Evolutionary conservation across 345 rosid genomes (phyloP).

Genomic region (Melastoma malabathricum): DNA sequence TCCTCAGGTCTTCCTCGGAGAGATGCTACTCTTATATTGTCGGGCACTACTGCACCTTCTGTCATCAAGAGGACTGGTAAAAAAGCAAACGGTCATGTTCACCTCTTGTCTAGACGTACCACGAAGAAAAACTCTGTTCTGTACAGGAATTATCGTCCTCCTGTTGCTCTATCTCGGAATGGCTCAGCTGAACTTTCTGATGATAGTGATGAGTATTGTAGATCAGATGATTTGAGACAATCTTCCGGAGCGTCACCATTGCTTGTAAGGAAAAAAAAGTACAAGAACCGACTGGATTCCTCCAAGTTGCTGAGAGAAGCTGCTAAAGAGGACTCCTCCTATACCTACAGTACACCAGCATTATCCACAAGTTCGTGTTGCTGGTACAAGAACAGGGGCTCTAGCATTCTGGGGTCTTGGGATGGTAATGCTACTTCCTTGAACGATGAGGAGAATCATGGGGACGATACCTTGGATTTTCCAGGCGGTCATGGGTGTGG

Average conservation of each 20-base stretch:
- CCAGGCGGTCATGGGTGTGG: slow-evolving; percentile 89
- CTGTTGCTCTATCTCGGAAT: slow-evolving; percentile 31
- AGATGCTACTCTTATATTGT: slow-evolving; percentile 40
- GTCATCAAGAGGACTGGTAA: slow-evolving; percentile 42
- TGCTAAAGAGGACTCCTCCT: slow-evolving; percentile 62
- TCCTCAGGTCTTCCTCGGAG: slow-evolving; percentile 42
- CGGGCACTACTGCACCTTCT: slow-evolving; percentile 20
- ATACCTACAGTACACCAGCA: slow-evolving; percentile 75
- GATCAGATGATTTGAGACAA: slow-evolving; percentile 47
- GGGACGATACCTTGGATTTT: slow-evolving; percentile 65
- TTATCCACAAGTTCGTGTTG: slow-evolving; percentile 73
- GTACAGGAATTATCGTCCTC: slow-evolving; percentile 18
- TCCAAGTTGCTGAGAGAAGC: slow-evolving; percentile 36
- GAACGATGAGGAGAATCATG: slow-evolving; percentile 61
- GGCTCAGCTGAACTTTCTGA: slow-evolving; percentile 48
- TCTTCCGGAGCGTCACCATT: slow-evolving; percentile 49
- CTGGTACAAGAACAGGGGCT: slow-evolving; percentile 38
- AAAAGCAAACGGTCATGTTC: slow-evolving; percentile 26
- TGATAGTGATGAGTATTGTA: slow-evolving; percentile 48
- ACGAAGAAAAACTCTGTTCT: slow-evolving; percentile 22
- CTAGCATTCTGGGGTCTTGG: slow-evolving; percentile 77
- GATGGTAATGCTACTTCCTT: slow-evolving; percentile 77
- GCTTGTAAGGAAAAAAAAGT: slow-evolving; percentile 42
- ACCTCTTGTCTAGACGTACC: slow-evolving; percentile 36
- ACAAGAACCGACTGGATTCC: slow-evolving; percentile 43